Conservation (phyloP, 768 basidiomycete species). For the Imleria badia region DNA sequence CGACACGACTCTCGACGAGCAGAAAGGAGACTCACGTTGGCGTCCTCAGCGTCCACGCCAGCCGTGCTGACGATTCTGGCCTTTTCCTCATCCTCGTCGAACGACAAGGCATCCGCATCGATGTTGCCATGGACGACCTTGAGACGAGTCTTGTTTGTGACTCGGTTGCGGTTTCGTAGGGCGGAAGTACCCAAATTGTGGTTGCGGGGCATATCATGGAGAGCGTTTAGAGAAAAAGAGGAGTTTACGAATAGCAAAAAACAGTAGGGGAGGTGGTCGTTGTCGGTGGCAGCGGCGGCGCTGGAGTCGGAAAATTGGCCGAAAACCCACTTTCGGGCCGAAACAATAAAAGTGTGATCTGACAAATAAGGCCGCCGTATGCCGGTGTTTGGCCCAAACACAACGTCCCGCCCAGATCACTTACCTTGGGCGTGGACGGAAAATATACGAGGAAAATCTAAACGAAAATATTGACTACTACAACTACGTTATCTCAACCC, state of each 20-base stretch:
- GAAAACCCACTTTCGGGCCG: conserved; percentile 60
- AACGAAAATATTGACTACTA: conserved; percentile 12
- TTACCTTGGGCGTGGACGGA: conserved; percentile 21
- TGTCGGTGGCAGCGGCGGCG: conserved; percentile 56
- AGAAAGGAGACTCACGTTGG: conserved; percentile 70
- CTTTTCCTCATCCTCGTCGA: conserved; percentile 87
- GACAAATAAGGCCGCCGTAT: conserved; percentile 32
- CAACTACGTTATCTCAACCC: conserved; percentile 6
- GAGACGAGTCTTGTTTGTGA: conserved; percentile 91
- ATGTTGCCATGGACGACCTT: conserved; percentile 79
- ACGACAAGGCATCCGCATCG: conserved; percentile 75
- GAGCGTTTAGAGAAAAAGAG: conserved; percentile 36
- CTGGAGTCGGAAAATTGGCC: conserved; percentile 61
- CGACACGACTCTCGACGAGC: conserved; percentile 36
- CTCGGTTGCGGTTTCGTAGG: conserved; percentile 83
- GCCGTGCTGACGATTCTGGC: conserved; percentile 77
- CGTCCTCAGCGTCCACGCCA: conserved; percentile 91
- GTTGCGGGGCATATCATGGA: conserved; percentile 89
- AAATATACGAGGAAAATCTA: conserved; percentile 10
- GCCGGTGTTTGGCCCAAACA: conserved; percentile 35
- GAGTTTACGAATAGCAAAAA: conserved; percentile 39
- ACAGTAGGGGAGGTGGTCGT: conserved; percentile 36
- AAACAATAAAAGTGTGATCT: conserved; percentile 36
- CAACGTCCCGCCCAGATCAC: conserved; percentile 24
- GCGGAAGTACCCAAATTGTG: conserved; percentile 74